These are phyloP conservation scores for Citrus maxima DNA, from an alignment of 345 rosid species.

Conservation along the genomic window DNA sequence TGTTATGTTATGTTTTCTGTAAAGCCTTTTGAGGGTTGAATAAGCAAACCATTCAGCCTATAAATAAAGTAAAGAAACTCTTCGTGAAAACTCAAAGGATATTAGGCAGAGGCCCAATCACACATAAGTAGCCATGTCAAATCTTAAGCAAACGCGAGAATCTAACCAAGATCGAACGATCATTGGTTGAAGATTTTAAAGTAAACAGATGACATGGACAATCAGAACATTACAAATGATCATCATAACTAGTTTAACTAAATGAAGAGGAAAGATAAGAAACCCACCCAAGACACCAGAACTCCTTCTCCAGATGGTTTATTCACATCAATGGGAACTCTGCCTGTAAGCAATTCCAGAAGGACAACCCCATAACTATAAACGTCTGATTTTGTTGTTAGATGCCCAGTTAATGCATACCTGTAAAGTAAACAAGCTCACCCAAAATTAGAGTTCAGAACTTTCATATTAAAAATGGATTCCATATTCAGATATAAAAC, in stretches of 20 bases:
- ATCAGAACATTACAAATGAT: neutral
- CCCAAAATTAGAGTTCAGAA: neutral
- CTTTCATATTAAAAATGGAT: neutral
- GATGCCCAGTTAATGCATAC: conserved; percentile 91
- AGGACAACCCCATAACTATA: conserved; percentile 91
- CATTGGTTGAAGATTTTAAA: neutral
- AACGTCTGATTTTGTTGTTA: conserved; percentile 94
- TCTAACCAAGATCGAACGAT: neutral
- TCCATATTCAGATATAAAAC: neutral
- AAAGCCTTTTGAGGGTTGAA: neutral
- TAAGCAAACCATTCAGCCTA: too few relatives aligned
- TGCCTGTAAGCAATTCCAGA: conserved; percentile 82
- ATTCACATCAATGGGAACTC: conserved; percentile 84
- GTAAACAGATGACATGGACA: neutral
- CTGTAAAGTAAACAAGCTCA: conserved; percentile 27
- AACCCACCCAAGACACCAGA: conserved; percentile 77
- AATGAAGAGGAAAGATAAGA: conserved; percentile 1
- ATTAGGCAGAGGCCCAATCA: neutral
- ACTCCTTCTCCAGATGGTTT: conserved; percentile 82
- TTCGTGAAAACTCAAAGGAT: neutral
- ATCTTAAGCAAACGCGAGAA: neutral
- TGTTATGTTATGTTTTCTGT: neutral
- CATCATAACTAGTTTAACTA: neutral
- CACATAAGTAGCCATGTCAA: neutral
- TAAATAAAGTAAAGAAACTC: too few relatives aligned